These are phyloP conservation scores for Scedosporium dehoogii DNA, from an alignment of 2,329 filamentous ascomycete species.

Conservation along the genomic window DNA sequence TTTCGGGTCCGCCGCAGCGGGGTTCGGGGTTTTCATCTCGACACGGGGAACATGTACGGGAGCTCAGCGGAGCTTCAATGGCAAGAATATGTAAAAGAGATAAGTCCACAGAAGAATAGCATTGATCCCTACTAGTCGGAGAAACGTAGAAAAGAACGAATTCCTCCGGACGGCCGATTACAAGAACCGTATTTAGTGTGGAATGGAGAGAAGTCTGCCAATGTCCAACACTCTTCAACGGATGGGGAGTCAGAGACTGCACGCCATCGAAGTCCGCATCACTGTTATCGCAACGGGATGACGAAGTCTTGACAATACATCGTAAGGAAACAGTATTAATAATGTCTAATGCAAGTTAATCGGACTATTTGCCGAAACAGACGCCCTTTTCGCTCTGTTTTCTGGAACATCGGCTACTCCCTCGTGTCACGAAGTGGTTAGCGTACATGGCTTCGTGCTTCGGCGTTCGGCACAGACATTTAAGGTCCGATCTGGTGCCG, in stretches of 20 bases:
- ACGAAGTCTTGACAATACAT: not conserved
- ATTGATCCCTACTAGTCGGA: too few species aligned
- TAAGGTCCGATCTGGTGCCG: not conserved
- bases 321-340: not conserved
- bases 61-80: too few species aligned
- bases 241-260: not conserved
- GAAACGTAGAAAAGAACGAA: too few species aligned
- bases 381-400: not conserved
- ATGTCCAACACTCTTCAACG: too few species aligned
- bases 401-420: not conserved
- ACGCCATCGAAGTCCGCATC: not conserved
- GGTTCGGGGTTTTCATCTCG: not conserved
- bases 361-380: not conserved
- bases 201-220: too few species aligned
- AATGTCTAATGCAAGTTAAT: not conserved
- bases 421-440: not conserved
- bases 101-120: too few species aligned
- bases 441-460: too few species aligned
- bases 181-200: too few species aligned
- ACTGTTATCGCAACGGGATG: not conserved
- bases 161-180: too few species aligned
- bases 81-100: too few species aligned
- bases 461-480: not conserved
- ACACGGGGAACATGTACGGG: not conserved
- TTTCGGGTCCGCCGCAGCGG: not conserved